phyloP scores from a whole-genome alignment of 208 protist species.

The Porcisia deanei region DNA sequence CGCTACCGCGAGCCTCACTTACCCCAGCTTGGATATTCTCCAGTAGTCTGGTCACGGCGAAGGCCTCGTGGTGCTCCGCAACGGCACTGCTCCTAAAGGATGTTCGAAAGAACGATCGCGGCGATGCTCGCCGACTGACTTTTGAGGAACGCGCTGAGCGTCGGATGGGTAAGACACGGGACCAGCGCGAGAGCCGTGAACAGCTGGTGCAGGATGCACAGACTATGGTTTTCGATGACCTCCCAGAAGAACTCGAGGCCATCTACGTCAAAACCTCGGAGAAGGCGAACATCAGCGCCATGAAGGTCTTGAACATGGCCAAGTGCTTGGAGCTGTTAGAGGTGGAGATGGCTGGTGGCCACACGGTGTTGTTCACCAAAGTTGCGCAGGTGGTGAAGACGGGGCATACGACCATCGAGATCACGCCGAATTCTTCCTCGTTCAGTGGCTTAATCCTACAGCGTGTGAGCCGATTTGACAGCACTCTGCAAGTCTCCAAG shows the following conservation, averaged over 20 bases:
- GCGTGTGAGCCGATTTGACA: conserved; percentile 76
- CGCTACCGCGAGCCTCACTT: neutral
- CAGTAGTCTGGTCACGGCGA: neutral
- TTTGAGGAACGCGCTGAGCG: conserved; percentile 85
- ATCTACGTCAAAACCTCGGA: conserved; percentile 63
- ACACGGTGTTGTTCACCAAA: conserved; percentile 65
- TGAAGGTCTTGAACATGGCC: conserved; percentile 90
- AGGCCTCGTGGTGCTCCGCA: conserved; percentile 7
- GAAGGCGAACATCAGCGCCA: conserved; percentile 75
- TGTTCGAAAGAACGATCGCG: conserved; percentile 65
- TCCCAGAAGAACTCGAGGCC: conserved; percentile 72
- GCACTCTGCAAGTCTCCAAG: conserved; percentile 68
- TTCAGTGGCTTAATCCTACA: conserved; percentile 66
- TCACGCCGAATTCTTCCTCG: conserved; percentile 54
- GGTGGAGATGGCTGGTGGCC: conserved; percentile 65
- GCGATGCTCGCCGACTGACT: conserved; percentile 74
- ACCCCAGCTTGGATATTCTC: neutral
- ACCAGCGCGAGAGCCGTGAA: conserved; percentile 62
- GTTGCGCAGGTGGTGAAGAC: conserved; percentile 82
- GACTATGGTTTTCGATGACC: conserved; percentile 63
- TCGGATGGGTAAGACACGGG: conserved; percentile 67
- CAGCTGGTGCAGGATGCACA: conserved; percentile 73
- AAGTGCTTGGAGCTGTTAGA: conserved; percentile 85
- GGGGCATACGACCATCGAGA: conserved; percentile 59
- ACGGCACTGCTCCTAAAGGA: conserved; percentile 52